Evolutionary conservation across 2,329 filamentous ascomycete species (phyloP).

Genomic region (Fusarium sp.): DNA sequence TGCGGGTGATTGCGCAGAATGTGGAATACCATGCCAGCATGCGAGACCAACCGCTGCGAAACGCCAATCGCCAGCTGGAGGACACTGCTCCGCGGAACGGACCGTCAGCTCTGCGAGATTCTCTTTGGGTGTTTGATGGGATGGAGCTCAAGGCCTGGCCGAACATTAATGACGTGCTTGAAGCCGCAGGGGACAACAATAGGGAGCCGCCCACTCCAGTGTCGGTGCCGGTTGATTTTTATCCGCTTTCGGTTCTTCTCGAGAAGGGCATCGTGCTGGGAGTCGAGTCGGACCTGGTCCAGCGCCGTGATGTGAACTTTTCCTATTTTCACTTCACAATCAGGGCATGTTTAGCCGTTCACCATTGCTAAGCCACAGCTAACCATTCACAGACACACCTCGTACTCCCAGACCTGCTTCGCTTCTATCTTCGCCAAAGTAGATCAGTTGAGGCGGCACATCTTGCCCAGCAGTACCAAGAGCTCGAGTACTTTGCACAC

Average conservation of each 20-base stretch:
- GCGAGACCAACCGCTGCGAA: conserved; percentile 78
- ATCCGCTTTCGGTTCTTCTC: conserved; percentile 88
- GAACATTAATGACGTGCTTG: conserved; percentile 85
- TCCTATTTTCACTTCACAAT: conserved; percentile 90
- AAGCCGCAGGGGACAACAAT: conserved; percentile 72
- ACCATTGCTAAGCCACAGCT: conserved; percentile 2
- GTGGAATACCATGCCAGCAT: conserved; percentile 96
- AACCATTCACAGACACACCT: conserved; percentile 77
- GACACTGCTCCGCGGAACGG: conserved; percentile 42
- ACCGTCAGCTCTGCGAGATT: conserved; percentile 76
- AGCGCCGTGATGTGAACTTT: conserved; percentile 91
- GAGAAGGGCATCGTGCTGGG: conserved; percentile 91
- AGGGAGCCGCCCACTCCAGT: conserved; percentile 81
- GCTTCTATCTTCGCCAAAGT: conserved; percentile 80
- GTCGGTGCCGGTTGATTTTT: conserved; percentile 90
- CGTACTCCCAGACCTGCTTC: conserved; percentile 89
- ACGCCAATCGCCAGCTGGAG: conserved; percentile 45
- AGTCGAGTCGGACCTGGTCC: conserved; percentile 92
- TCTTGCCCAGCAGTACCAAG: conserved; percentile 85
- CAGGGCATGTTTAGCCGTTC: conserved; percentile 69
- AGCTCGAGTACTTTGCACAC: conserved; percentile 92
- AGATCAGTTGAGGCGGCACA: conserved; percentile 84
- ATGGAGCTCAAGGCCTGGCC: conserved; percentile 88
- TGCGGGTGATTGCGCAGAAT: conserved; percentile 95
- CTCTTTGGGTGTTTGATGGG: conserved; percentile 95